Conservation (phyloP, 257 asterid species). For the Solanum infundibuliforme region DNA sequence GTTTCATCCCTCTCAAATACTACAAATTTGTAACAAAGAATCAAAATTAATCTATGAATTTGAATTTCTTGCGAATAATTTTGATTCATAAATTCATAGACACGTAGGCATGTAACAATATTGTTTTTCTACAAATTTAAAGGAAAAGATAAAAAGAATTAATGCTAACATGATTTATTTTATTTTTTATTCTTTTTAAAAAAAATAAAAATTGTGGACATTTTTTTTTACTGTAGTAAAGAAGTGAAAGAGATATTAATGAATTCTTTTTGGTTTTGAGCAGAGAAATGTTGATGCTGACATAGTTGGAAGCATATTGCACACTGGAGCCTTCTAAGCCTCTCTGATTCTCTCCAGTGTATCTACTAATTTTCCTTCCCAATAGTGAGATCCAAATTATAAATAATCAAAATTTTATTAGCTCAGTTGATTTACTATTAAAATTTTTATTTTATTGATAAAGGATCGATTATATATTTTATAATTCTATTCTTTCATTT, state of each 20-base stretch:
- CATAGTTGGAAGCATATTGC: background rate
- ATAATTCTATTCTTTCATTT: too few relatives aligned
- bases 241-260: background rate
- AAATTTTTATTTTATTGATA: too few relatives aligned
- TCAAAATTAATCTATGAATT: background rate
- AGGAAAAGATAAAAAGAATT: background rate
- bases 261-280: background rate
- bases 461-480: background rate
- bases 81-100: too few relatives aligned
- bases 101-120: background rate
- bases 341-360: background rate
- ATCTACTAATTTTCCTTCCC: constrained; percentile 5
- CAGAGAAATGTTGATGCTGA: background rate
- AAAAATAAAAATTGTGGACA: background rate
- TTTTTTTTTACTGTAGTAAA: background rate
- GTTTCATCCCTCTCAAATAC: background rate
- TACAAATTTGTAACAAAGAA: background rate
- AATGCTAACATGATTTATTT: background rate
- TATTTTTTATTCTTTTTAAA: too few relatives aligned
- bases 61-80: too few relatives aligned
- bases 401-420: background rate
- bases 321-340: background rate
- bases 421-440: too few relatives aligned
- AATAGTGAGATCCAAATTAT: background rate
- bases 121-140: background rate